Percentiles rank a stretch among this genome's conserved stretches.
phyloP scores from a whole-genome alignment of 2,329 filamentous ascomycete species.

The Neopestalotiopsis clavispora region DNA sequence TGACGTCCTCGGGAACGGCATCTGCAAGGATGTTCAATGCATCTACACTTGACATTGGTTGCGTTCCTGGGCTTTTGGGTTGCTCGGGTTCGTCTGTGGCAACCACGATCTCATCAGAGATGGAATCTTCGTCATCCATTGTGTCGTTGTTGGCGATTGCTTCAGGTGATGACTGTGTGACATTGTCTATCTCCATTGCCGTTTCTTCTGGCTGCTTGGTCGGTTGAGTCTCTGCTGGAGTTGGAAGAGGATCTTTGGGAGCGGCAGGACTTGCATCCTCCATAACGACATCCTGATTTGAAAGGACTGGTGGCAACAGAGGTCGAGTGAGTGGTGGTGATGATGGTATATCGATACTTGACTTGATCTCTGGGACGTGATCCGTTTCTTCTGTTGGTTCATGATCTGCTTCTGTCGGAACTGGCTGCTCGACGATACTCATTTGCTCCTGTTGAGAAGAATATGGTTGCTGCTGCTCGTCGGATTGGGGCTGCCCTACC shows the following conservation, averaged over 20 bases:
- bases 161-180: background rate
- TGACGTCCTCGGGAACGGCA: background rate
- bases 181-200: background rate
- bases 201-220: background rate
- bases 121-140: background rate
- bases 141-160: background rate
- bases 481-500: background rate
- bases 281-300: conserved; percentile 17
- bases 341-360: conserved; percentile 16
- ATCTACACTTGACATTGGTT: background rate
- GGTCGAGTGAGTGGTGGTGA: conserved; percentile 32
- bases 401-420: background rate
- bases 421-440: conserved; percentile 20
- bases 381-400: background rate
- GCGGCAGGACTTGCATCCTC: conserved; percentile 17
- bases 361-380: background rate
- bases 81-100: background rate
- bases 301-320: conserved; percentile 22
- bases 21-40: background rate
- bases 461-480: background rate
- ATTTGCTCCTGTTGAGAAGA: background rate
- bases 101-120: background rate
- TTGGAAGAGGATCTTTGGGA: conserved; percentile 13
- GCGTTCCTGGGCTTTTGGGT: background rate
- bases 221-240: conserved; percentile 14